Evolutionary conservation across 2,329 filamentous ascomycete species (phyloP), one percentile per base, ranked within the genome.

Genomic region (Aspergillus phoenicis): DNA sequence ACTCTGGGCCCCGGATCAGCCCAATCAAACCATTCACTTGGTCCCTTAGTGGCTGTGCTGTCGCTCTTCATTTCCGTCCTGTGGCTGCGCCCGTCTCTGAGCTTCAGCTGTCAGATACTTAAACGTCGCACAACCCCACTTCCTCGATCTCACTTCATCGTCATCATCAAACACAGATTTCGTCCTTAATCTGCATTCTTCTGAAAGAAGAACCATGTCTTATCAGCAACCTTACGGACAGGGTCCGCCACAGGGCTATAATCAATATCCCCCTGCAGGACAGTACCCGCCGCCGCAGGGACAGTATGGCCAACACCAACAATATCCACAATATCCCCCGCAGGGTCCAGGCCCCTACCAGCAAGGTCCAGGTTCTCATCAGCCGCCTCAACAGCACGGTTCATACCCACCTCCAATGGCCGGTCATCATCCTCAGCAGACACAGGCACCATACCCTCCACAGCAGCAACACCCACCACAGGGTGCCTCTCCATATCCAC

Each of bases 151-250:
- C 33, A 13, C 33, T 36, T 36, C 33, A 36, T 36, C 33, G 33
- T 36, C 33, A 36, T 36, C 33, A 30, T 36, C 13, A 36, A 36
- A 10, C 33, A 13, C 33, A 13, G 33, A 13, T 36, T 15, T 5
- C 33, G 13, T 36, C 11, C 33, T 13, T 11, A 36, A 36, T 36
- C 5, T 11, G 4, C 28, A 1, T 15, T 36, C 0, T 2, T 13
- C 13, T 36, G 1, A 36, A 30, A 11, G 33, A 13, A 5, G 33
- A 36, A 43, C 49, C 22, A 48, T 52, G 13, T 51, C 36, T 5
- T 43, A 58, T n/a, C 59, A 56, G 24, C 36, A 28, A n/a, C 39
- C 39, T n/a, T 53, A 48, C 39, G 39, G 41, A 28, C 59, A 59
- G 20, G 45, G 45, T 24, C 45, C 45, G 13, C 45, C 45, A 3